Evolutionary conservation across 2,329 filamentous ascomycete genomes (phyloP).

Genomic region (Trichoderma sp.): DNA sequence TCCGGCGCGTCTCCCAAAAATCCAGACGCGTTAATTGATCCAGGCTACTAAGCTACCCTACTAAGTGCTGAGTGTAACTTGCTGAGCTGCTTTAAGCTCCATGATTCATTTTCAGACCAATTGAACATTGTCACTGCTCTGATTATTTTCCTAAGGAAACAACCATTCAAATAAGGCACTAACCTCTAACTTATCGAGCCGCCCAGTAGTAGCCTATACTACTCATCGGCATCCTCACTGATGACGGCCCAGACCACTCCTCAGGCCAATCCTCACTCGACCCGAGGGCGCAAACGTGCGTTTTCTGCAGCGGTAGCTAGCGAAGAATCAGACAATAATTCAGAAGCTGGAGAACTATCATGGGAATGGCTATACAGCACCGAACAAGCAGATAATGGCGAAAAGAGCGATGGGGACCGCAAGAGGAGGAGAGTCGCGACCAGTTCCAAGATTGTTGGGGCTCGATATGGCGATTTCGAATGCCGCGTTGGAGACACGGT

Average conservation of each 20-base stretch:
- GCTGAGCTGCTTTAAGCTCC: neutral
- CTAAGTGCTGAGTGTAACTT: neutral
- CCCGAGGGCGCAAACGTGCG: slow-evolving; percentile 27
- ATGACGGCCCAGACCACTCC: slow-evolving; percentile 33
- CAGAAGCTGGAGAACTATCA: slow-evolving; percentile 68
- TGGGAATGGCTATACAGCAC: slow-evolving; percentile 77
- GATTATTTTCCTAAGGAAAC: neutral
- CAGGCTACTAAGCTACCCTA: slow-evolving; percentile 9
- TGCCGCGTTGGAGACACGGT: slow-evolving; percentile 82
- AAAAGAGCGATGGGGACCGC: slow-evolving; percentile 36
- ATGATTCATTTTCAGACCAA: neutral
- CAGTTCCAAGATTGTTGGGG: slow-evolving; percentile 67
- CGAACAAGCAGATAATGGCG: slow-evolving; percentile 36
- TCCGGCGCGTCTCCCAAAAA: slow-evolving; percentile 34
- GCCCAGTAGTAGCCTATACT: neutral
- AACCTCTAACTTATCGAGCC: neutral
- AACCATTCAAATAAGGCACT: neutral
- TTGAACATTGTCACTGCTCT: neutral
- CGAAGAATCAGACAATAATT: slow-evolving; percentile 87
- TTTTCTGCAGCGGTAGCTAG: slow-evolving; percentile 58
- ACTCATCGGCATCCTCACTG: slow-evolving; percentile 24
- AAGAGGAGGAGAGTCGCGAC: slow-evolving; percentile 41
- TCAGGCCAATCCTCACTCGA: slow-evolving; percentile 29
- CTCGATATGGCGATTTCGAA: slow-evolving; percentile 77
- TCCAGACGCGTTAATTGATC: slow-evolving; percentile 34